These are phyloP conservation scores for Stagonosporopsis vannaccii DNA, from an alignment of 2,329 filamentous ascomycete species.

Conservation along the genomic window DNA sequence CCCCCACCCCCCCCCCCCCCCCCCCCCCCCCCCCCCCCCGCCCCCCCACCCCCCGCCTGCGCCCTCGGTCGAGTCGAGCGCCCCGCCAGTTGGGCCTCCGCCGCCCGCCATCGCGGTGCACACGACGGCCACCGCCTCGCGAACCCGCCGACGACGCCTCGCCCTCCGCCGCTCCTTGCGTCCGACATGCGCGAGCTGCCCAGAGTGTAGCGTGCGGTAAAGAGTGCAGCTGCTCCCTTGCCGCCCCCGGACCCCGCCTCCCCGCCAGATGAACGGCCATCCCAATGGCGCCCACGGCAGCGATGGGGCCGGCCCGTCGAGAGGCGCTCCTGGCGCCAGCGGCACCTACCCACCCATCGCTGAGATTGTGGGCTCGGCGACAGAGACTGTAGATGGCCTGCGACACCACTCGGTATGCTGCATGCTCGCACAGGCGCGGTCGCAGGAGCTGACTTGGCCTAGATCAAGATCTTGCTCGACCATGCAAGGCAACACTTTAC, in stretches of 20 bases:
- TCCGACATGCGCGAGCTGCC: conserved; percentile 36
- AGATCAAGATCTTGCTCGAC: conserved; percentile 53
- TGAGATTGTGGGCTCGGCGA: conserved; percentile 53
- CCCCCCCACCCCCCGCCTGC: not conserved
- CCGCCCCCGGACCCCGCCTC: conserved; percentile 37
- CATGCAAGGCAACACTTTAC: conserved; percentile 52
- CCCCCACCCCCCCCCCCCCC: not conserved
- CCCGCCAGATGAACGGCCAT: conserved; percentile 43
- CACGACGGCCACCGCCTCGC: conserved; percentile 5
- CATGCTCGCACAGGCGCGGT: not conserved
- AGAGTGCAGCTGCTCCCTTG: conserved; percentile 51
- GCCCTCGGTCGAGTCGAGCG: not conserved
- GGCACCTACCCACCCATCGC: conserved; percentile 50
- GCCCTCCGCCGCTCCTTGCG: conserved; percentile 7
- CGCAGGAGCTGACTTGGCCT: conserved; percentile 23
- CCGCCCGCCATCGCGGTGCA: conserved; percentile 6
- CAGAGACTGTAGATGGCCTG: conserved; percentile 43
- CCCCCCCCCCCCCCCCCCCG: no score
- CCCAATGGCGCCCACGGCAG: conserved; percentile 34
- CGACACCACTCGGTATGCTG: conserved; percentile 38
- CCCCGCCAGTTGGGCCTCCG: conserved; percentile 11
- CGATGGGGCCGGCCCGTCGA: conserved; percentile 33
- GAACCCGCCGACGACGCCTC: conserved; percentile 18
- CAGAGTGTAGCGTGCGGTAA: conserved; percentile 37
- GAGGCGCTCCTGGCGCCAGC: conserved; percentile 25